Conservation (phyloP, 2,329 filamentous ascomycete species). For the Colletotrichum tamarilloi region DNA sequence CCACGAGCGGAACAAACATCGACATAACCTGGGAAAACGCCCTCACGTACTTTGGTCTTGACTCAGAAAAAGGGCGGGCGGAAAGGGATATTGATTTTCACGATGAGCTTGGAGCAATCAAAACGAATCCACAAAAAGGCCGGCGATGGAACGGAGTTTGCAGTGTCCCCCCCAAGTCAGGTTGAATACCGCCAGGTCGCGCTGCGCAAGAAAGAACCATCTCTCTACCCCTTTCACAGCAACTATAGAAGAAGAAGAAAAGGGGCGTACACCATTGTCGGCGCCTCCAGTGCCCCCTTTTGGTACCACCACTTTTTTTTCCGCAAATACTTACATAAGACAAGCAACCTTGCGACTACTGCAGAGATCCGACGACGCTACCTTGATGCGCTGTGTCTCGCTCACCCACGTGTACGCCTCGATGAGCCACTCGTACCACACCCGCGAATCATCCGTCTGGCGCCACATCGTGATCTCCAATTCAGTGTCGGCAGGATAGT, state of each 20-base stretch:
- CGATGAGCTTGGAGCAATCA: conserved; percentile 9
- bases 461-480: conserved; percentile 95
- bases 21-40: conserved; percentile 4
- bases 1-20: background rate
- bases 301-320: background rate
- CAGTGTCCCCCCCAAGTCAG: background rate
- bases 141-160: conserved; percentile 19
- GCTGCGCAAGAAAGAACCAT: conserved; percentile 11
- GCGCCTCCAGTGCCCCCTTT: conserved; percentile 22
- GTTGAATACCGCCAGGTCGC: conserved; percentile 12
- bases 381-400: conserved; percentile 70
- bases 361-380: conserved; percentile 74
- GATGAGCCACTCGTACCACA: conserved; percentile 99
- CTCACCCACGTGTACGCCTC: conserved; percentile 80
- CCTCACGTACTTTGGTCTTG: background rate
- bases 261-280: conserved; percentile 3
- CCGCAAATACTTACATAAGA: conserved; percentile 65
- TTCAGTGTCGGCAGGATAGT: conserved; percentile 85
- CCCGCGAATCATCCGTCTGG: conserved; percentile 92
- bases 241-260: conserved; percentile 23
- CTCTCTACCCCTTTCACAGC: conserved; percentile 5
- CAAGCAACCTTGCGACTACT: conserved; percentile 78
- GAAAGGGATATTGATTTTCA: conserved; percentile 3
- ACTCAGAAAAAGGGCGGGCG: background rate
- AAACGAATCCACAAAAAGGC: background rate